phyloP scores from a whole-genome alignment of 163 green algal genomes.

The Scenedesmus sp. region DNA sequence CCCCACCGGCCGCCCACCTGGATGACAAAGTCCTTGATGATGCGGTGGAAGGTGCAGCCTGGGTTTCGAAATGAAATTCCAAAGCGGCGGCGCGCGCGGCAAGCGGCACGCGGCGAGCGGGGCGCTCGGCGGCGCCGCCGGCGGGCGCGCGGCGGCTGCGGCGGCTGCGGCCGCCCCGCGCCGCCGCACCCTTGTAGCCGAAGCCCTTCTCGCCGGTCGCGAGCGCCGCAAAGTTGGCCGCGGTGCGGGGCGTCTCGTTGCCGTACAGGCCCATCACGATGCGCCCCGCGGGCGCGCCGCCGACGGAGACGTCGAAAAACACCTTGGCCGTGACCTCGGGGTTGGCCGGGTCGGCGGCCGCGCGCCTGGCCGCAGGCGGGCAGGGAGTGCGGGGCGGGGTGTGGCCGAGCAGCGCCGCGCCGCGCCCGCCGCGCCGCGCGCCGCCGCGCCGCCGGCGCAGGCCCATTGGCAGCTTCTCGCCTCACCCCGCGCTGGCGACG shows the following conservation, averaged over 20 bases:
- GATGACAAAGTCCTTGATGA: conserved; percentile 86
- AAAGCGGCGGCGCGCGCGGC: no score
- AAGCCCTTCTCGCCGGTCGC: conserved; percentile 76
- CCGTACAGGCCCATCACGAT: conserved; percentile 89
- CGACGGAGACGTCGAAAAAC: conserved; percentile 74
- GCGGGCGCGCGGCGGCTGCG: no score
- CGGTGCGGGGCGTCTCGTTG: conserved; percentile 87
- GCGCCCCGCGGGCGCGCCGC: conserved; percentile 63
- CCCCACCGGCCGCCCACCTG: conserved; percentile 58
- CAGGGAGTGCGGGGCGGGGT: not conserved
- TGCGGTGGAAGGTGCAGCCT: conserved; percentile 72
- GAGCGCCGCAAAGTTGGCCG: conserved; percentile 57
- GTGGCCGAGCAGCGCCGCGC: no score
- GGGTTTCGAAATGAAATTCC: no score
- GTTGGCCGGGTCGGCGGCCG: not conserved
- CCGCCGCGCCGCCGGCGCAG: no score
- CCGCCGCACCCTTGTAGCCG: conserved; percentile 78
- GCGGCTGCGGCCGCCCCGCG: no score
- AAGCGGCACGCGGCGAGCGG: no score
- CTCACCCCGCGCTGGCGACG: not conserved
- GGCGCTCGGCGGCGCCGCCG: no score
- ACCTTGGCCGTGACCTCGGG: conserved; percentile 57
- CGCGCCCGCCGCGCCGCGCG: no score
- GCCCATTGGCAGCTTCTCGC: no score
- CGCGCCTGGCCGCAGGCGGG: not conserved